Conservation (phyloP, 768 basidiomycete species). For the Mycena capillaripes region DNA sequence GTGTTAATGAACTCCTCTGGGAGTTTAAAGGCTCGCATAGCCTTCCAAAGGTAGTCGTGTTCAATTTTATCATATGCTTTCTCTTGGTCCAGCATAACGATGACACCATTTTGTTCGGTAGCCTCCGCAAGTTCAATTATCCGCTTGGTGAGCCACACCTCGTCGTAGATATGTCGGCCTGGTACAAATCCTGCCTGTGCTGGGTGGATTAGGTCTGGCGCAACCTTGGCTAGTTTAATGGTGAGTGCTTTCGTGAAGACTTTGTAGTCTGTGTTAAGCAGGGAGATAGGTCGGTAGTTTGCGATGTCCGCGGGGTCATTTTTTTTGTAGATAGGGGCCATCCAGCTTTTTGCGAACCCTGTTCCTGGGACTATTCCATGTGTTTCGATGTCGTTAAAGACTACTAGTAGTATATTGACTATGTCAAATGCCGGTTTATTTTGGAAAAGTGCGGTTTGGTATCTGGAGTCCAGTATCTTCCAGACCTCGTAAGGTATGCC, state of each 20-base stretch:
- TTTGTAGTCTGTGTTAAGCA: slow-evolving; percentile 38
- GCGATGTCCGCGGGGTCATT: slow-evolving; percentile 39
- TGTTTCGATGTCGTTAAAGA: slow-evolving; percentile 28
- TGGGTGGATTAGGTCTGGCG: slow-evolving; percentile 35
- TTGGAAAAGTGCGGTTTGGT: background rate
- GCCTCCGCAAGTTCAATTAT: slow-evolving; percentile 32
- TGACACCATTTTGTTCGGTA: slow-evolving; percentile 32
- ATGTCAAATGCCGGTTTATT: slow-evolving; percentile 21
- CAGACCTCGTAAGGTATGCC: too few relatives aligned
- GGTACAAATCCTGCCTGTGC: slow-evolving; percentile 46
- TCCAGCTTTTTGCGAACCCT: slow-evolving; percentile 40
- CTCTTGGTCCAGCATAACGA: background rate
- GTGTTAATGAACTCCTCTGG: slow-evolving; percentile 34
- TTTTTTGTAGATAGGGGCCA: slow-evolving; percentile 49
- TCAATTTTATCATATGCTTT: background rate
- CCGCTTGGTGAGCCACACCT: slow-evolving; percentile 32
- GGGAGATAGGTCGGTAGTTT: slow-evolving; percentile 42
- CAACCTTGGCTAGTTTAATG: slow-evolving; percentile 24
- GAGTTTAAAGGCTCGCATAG: slow-evolving; percentile 14
- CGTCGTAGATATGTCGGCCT: slow-evolving; percentile 38
- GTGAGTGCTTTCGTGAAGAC: slow-evolving; percentile 31
- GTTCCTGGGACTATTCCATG: background rate
- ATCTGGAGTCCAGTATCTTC: too few relatives aligned
- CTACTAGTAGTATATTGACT: background rate
- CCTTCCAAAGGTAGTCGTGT: slow-evolving; percentile 36